phyloP scores from a whole-genome alignment of 805 yeast species.

The Kluyveromyces wickerhamii region DNA sequence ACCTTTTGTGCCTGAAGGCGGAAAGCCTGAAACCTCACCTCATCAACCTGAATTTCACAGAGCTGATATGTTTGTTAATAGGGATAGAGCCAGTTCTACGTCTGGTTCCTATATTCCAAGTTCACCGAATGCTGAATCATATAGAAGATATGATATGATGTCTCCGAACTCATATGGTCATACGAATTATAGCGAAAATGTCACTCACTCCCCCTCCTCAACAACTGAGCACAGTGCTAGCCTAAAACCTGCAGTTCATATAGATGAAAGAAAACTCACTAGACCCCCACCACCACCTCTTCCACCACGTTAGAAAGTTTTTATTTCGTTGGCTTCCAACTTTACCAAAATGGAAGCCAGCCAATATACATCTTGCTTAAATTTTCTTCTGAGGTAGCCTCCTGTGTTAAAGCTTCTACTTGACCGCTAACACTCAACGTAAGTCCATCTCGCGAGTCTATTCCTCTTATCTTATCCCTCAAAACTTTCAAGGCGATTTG shows the following conservation, averaged over 20 bases:
- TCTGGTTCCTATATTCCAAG: slow-evolving; percentile 8
- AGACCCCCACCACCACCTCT: slow-evolving; percentile 4
- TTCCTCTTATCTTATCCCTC: slow-evolving; percentile 75
- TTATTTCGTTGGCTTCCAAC: background rate
- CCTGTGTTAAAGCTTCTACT: slow-evolving; percentile 80
- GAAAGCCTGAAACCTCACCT: background rate
- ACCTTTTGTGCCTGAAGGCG: slow-evolving; percentile 1
- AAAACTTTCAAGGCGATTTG: slow-evolving; percentile 64
- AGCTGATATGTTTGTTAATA: slow-evolving; percentile 27
- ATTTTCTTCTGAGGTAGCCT: slow-evolving; percentile 64
- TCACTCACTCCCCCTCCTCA: no score
- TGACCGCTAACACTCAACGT: slow-evolving; percentile 90
- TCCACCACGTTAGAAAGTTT: background rate
- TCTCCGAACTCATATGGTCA: no score
- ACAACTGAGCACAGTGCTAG: no score
- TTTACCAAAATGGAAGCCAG: slow-evolving; percentile 73
- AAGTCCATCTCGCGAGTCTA: slow-evolving; percentile 70
- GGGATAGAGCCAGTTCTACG: slow-evolving; percentile 14
- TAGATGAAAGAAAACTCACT: background rate
- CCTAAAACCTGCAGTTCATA: background rate
- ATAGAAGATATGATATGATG: slow-evolving; percentile 1
- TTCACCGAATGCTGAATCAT: slow-evolving; percentile 9
- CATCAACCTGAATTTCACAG: background rate
- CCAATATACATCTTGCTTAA: slow-evolving; percentile 88
- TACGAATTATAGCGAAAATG: no score